Evolutionary conservation across 768 basidiomycete genomes (phyloP), one percentile per base, ranked within the genome.

Genomic region (Termitomyces sp.): DNA sequence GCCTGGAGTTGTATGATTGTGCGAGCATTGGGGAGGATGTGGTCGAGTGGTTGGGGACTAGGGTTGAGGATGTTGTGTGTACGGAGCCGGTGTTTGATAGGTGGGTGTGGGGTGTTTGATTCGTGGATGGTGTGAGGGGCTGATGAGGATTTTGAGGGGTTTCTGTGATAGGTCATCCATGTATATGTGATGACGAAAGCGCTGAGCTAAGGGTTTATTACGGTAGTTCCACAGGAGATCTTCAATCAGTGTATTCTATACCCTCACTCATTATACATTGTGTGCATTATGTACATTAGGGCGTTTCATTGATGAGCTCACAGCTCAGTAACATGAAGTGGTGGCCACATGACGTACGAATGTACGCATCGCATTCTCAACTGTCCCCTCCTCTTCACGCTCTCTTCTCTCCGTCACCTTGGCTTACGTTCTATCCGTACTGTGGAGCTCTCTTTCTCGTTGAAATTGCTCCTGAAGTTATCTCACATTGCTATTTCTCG

Each of bases 1-100:
- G 74, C 51, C 66, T 92, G 36, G 88, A 90, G 71, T 61, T 90
- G 75, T 72, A 83, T 64, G 87, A 89, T 57, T 91, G 88, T 70
- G 76, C 82, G 43, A 78, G 74, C 58, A 70, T 89, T 13, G 88
- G 87, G 1, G 78, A 80, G 68, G 89, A 91, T 66, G 86, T 91
- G 47, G 71, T 88, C 62, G 74, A 76, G 65, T 91, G 88, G 89
- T 64, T 91, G 64, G 79, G 78, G 67, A 76, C 71, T 54, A 73
- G 88, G 56, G 78, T 91, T 46, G 81, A 80, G 16, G 82, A 82
- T 32, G 86, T 90, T 1, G 73, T 80, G 27, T 87, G 84, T 62
- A 79, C 81, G 10, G 88, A 89, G 59, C 79, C 84, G 20, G 66
- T 79, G 46, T 81, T 76, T 67, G 85, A 77, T 56, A 71, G 78